phyloP scores from a whole-genome alignment of 345 rosid species.

The Arabis alpina region DNA sequence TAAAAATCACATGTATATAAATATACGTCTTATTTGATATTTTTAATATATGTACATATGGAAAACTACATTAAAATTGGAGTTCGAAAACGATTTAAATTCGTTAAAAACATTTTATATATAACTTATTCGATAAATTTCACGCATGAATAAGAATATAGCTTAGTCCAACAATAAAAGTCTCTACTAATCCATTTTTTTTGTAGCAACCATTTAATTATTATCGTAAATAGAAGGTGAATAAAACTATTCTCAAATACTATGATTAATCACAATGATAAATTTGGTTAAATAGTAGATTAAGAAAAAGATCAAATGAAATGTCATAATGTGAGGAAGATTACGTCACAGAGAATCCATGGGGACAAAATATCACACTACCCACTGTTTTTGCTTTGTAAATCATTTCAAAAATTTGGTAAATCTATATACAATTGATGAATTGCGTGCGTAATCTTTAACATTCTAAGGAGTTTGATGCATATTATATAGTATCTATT shows the following conservation, averaged over 20 bases:
- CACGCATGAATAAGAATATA: background rate
- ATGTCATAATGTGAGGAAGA: slow-evolving; percentile 29
- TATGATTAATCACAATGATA: background rate
- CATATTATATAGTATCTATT: slow-evolving; percentile 42
- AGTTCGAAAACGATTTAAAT: no score
- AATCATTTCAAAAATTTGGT: slow-evolving; percentile 37
- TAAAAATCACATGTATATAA: background rate
- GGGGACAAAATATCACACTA: slow-evolving; percentile 19
- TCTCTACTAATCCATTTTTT: background rate
- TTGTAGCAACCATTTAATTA: background rate
- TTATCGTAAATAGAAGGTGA: background rate
- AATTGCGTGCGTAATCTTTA: slow-evolving; percentile 38
- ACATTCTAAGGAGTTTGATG: slow-evolving; percentile 13
- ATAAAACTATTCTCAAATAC: background rate
- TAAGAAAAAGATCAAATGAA: background rate
- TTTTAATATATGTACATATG: no score
- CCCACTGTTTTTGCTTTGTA: slow-evolving; percentile 26
- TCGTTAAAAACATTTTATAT: background rate
- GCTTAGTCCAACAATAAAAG: background rate
- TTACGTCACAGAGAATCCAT: slow-evolving; percentile 29
- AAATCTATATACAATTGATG: slow-evolving; percentile 36
- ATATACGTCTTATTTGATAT: no score
- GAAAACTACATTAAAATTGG: no score
- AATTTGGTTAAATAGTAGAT: background rate
- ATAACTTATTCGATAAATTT: background rate